Base-by-base conservation (phyloP, 768 basidiomycete genomes). In the Tremella mesenterica region DNA sequence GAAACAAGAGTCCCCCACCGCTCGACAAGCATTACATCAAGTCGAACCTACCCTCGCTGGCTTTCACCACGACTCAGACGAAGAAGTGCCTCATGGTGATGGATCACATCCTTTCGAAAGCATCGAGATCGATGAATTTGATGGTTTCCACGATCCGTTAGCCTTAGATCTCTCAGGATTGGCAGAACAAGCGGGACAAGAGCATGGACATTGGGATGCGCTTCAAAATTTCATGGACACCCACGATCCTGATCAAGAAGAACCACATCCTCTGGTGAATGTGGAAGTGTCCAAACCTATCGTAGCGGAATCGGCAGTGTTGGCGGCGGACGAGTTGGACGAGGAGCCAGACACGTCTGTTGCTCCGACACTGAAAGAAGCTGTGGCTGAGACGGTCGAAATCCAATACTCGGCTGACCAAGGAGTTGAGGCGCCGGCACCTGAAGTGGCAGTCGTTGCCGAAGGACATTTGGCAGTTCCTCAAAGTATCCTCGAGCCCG, bases 181-280 rank as follows among this genome's bases (percentile, higher is more conserved):
- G 27, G 61, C 51, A 4, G 55, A 46, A 13, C 54, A 50, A 7
- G 48, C 50, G 20, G 31, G 59, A 18, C 38, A 41, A 41, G 30
- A 53, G n/a, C 57, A 58, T 38, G 59, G 58, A 28, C 53, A 60
- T 10, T 67, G 65, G 65, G 63, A 59, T 26, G 65, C 62, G 33
- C 38, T 67, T 44, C 52, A 57, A 27, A 44, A 58, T 30, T 44
- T 67, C 38, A 67, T 67, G 63, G 65, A 57, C 16, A 50, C 31
- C 9, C 44, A 56, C n/a, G 41, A 56, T 14, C n/a, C 23, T 5
- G n/a, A n/a, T 5, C n/a, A 41, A 23, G 38, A n/a, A 5, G 38
- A 41, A 5, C n/a, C 38, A 18, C 38, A 41, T n/a, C 38, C 38
- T 41, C 27, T 29, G 29, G 21, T 53, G 26, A 6, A 12, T 14